Evolutionary conservation across 768 basidiomycete species (phyloP), one percentile per base, ranked within the genome.

Genomic region (Podaxis mareebaensis): DNA sequence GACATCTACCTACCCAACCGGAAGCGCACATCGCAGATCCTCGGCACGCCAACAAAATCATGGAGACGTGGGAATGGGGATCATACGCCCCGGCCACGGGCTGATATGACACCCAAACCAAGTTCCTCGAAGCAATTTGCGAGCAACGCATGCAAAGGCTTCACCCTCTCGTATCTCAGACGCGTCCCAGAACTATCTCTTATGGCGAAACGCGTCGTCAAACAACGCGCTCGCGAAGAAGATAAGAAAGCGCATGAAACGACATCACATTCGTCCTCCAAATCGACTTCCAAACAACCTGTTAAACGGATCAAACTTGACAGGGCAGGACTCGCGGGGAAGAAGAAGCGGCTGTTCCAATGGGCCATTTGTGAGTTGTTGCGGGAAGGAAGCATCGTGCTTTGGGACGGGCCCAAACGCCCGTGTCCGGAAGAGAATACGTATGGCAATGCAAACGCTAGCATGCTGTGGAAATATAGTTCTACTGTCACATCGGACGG

Each of bases 121-220:
- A 11, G 15, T 26, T 33, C 15, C 12, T 17, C 30, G 13, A 20
- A 61, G 17, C 48, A 53, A n/a, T 24, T 3, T 20, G 40, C 33
- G 12, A 36, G 36, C 30, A 26, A 54, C 2, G 20, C 40, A 48
- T 48, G 73, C 40, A 72, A 74, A 39, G 89, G 90, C 1, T 91
- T 89, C 70, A 88, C 90, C 0, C 73, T 92, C 6, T 91, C 91
- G 0, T 87, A 92, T 68, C 80, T 93, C 2, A 85, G 90, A 6
- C 88, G 91, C 52, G 88, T 93, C 0, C 90, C 91, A 8, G 91
- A 91, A 67, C 78, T 93, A 3, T 77, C 83, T 0, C 77, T 84
- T 12, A 78, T 93, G 60, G 90, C 91, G 4, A 75, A 79, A 24
- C 79, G 87, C 10, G 86, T 93, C 1, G 87, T 89, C 11, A 77